phyloP scores from a whole-genome alignment of 1,139 yeast species.

The Waltiozyma sp. region DNA sequence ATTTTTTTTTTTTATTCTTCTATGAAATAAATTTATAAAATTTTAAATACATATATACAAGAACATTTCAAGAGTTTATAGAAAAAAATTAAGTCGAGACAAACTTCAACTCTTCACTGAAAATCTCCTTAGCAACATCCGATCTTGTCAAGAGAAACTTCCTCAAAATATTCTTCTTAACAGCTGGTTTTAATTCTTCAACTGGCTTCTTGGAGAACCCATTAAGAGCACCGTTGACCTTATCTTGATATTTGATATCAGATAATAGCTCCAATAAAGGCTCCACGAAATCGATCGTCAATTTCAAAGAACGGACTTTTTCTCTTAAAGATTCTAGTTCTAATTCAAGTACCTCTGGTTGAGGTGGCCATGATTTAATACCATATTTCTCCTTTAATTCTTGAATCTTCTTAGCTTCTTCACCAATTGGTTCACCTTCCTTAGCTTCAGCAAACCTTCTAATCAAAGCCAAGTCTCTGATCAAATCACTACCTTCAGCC shows the following conservation, averaged over 20 bases:
- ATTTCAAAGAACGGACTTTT: conserved; percentile 18
- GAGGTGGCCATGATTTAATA: conserved; percentile 52
- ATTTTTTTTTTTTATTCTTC: no score
- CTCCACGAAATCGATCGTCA: conserved; percentile 23
- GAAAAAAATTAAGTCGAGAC: no score
- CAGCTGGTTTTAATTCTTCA: conserved; percentile 29
- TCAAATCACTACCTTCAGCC: conserved; percentile 24
- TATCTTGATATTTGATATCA: conserved; percentile 22
- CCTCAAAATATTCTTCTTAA: conserved; percentile 42
- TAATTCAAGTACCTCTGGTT: conserved; percentile 25
- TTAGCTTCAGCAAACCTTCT: conserved; percentile 30
- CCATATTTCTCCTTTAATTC: conserved; percentile 40
- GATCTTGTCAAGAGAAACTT: conserved; percentile 28
- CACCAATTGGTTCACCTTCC: conserved; percentile 22
- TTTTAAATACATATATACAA: no score
- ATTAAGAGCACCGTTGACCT: conserved; percentile 21
- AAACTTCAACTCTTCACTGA: conserved; percentile 6
- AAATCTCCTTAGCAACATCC: conserved; percentile 12
- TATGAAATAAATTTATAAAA: no score
- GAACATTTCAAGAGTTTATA: neutral
- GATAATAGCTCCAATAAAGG: conserved; percentile 23
- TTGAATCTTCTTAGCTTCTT: conserved; percentile 27
- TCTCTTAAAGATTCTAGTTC: conserved; percentile 29
- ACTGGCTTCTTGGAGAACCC: conserved; percentile 20
- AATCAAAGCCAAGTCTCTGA: conserved; percentile 38